These are phyloP conservation scores for Globisporangium abappressorium DNA, from an alignment of 352 stramenopile genomes.

Conservation along the genomic window DNA sequence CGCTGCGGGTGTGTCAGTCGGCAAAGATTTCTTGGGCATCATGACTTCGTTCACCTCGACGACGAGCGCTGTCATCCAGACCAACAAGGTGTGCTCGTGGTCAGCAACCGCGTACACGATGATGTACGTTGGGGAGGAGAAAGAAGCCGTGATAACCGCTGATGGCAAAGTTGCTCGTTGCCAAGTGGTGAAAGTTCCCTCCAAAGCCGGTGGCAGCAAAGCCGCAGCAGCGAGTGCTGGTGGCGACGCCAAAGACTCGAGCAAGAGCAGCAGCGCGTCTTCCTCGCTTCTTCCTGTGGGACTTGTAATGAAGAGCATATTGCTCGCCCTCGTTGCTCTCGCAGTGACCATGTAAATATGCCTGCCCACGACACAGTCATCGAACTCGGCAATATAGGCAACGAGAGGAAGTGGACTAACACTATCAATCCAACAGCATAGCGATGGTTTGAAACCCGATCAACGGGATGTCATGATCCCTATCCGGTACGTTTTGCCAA, in stretches of 20 bases:
- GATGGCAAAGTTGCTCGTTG: neutral
- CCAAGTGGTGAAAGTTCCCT: neutral
- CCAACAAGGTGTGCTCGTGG: neutral
- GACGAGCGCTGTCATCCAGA: neutral
- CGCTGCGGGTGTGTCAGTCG: neutral
- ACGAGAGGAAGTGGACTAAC: too few relatives aligned
- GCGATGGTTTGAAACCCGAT: too few relatives aligned
- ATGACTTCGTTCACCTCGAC: neutral
- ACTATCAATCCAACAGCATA: too few relatives aligned
- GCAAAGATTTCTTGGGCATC: neutral
- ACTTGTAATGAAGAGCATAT: neutral
- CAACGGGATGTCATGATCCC: too few relatives aligned
- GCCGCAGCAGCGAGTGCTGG: neutral
- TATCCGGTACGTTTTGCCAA: too few relatives aligned
- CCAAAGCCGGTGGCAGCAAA: slow-evolving; percentile 7
- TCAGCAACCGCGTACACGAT: neutral
- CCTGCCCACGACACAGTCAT: too few relatives aligned
- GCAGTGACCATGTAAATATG: neutral
- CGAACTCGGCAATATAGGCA: too few relatives aligned
- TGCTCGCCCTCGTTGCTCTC: neutral
- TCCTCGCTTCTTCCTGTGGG: neutral
- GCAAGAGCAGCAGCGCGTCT: neutral
- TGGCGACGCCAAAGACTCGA: too few relatives aligned
- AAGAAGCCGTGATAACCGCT: neutral
- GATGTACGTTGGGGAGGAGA: neutral